Conservation (phyloP, 2,329 filamentous ascomycete genomes). For the Curvularia sp. region DNA sequence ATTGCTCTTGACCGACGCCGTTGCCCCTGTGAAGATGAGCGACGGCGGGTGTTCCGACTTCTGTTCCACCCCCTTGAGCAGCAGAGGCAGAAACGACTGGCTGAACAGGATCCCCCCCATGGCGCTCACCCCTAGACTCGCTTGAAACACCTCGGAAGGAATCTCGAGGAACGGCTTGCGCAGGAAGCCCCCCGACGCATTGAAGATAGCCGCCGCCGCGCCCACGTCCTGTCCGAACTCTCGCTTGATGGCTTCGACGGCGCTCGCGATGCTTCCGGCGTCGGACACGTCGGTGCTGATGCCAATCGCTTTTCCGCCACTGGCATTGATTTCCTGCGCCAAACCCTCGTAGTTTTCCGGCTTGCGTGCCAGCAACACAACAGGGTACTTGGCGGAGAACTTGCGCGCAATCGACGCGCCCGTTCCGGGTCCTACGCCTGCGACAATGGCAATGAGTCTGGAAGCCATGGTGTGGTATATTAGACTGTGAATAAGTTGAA, state of each 20-base stretch:
- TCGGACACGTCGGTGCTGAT: slow-evolving; percentile 71
- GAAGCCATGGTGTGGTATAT: slow-evolving; percentile 43
- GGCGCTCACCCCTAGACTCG: slow-evolving; percentile 55
- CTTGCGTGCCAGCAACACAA: slow-evolving; percentile 75
- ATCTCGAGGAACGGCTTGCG: slow-evolving; percentile 68
- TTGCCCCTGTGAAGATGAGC: slow-evolving; percentile 86
- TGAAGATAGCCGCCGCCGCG: slow-evolving; percentile 70
- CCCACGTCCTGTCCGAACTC: slow-evolving; percentile 61
- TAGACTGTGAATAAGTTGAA: background rate
- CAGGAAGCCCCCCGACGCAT: slow-evolving; percentile 66
- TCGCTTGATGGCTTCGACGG: slow-evolving; percentile 68
- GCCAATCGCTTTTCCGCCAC: slow-evolving; percentile 73
- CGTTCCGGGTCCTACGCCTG: slow-evolving; percentile 76
- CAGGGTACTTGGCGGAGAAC: slow-evolving; percentile 70
- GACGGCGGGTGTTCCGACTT: slow-evolving; percentile 70
- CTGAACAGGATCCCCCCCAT: slow-evolving; percentile 79
- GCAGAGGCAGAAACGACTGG: slow-evolving; percentile 71
- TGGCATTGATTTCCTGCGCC: slow-evolving; percentile 70
- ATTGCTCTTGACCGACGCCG: slow-evolving; percentile 76
- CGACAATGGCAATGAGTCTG: slow-evolving; percentile 71
- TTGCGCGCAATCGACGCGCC: slow-evolving; percentile 66
- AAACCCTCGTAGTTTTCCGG: slow-evolving; percentile 70
- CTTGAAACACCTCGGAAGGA: slow-evolving; percentile 63
- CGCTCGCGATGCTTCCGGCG: slow-evolving; percentile 61
- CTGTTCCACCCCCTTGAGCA: slow-evolving; percentile 66